A percentile compares a stretch with the other conserved stretches of the same genome.
Evolutionary conservation across 495 filamentous ascomycete genomes (phyloP).

Genomic region (Penicillium pulvis): DNA sequence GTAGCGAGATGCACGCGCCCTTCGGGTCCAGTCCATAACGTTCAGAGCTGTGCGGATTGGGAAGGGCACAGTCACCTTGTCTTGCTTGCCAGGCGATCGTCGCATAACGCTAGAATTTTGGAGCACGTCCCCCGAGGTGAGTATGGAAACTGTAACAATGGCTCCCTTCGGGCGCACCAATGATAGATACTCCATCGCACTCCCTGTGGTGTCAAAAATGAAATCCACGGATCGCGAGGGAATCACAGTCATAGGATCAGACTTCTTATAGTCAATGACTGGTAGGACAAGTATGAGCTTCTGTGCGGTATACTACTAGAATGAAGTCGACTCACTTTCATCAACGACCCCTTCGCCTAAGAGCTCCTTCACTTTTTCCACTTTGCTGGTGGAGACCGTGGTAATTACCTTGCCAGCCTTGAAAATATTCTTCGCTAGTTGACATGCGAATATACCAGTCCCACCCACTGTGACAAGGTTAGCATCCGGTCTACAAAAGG

Average conservation of each 20-base stretch:
- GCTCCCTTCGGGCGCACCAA: conserved; percentile 35
- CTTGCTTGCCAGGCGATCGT: conserved; percentile 31
- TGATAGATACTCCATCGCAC: conserved; percentile 33
- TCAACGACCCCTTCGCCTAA: conserved; percentile 38
- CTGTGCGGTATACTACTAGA: conserved; percentile 3
- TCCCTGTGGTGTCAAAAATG: conserved; percentile 52
- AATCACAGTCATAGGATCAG: conserved; percentile 41
- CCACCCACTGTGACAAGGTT: conserved; percentile 40
- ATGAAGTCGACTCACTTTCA: conserved; percentile 30
- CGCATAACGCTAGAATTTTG: conserved; percentile 25
- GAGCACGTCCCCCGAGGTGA: conserved; percentile 14
- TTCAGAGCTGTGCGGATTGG: conserved; percentile 27
- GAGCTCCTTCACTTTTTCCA: conserved; percentile 44
- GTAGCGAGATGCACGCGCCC: conserved; percentile 29
- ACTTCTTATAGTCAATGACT: conserved; percentile 54
- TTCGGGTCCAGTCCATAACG: conserved; percentile 35
- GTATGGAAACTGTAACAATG: conserved; percentile 17
- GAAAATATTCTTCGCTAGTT: conserved; percentile 58
- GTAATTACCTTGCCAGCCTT: conserved; percentile 52
- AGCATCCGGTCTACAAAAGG: neutral
- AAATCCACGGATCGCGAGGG: conserved; percentile 50
- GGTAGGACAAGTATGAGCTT: conserved; percentile 24
- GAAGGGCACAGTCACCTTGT: conserved; percentile 35
- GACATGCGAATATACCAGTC: conserved; percentile 48
- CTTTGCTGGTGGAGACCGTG: conserved; percentile 55